A percentile compares a stretch with the other conserved stretches of the same genome.
Conservation (phyloP, 1,139 yeast genomes). For the Diutina scorzettiae region DNA sequence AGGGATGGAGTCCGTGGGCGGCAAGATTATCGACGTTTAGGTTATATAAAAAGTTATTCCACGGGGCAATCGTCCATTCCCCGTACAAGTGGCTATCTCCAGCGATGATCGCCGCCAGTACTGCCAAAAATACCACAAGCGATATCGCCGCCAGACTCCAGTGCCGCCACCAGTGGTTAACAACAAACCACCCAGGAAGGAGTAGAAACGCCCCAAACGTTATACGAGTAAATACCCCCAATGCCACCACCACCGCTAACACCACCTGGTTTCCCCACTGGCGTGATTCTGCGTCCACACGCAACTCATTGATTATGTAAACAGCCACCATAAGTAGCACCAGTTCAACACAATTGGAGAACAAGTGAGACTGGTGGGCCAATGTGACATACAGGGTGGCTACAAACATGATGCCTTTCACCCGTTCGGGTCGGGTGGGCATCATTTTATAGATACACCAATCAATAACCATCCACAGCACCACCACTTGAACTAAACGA, state of each 20-base stretch:
- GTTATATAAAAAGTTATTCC: constrained; percentile 69
- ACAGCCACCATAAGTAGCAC: constrained; percentile 46
- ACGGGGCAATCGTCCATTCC: constrained; percentile 49
- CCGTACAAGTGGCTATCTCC: constrained; percentile 28
- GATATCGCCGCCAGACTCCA: constrained; percentile 14
- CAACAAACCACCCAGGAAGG: constrained; percentile 39
- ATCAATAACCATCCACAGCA: constrained; percentile 52
- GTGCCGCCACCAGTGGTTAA: constrained; percentile 24
- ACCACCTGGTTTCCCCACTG: constrained; percentile 11
- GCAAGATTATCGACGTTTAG: constrained; percentile 44
- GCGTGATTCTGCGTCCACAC: constrained; percentile 8
- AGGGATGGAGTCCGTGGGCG: constrained; percentile 74
- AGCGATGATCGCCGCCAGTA: constrained; percentile 29
- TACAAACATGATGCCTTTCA: constrained; percentile 53
- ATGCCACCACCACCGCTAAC: constrained; percentile 42
- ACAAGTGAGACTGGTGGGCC: constrained; percentile 76
- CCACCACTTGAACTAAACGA: constrained; percentile 44
- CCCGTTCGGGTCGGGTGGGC: constrained; percentile 48
- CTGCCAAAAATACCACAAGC: constrained; percentile 18
- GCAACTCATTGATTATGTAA: constrained; percentile 34
- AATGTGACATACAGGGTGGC: constrained; percentile 73
- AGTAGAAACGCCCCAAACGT: constrained; percentile 70
- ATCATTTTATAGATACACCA: constrained; percentile 36
- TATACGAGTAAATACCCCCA: constrained; percentile 76
- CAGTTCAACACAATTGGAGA: constrained; percentile 82